These are phyloP conservation scores for Penicillium oxalicum DNA, from an alignment of 2,329 filamentous ascomycete genomes.

Conservation along the genomic window DNA sequence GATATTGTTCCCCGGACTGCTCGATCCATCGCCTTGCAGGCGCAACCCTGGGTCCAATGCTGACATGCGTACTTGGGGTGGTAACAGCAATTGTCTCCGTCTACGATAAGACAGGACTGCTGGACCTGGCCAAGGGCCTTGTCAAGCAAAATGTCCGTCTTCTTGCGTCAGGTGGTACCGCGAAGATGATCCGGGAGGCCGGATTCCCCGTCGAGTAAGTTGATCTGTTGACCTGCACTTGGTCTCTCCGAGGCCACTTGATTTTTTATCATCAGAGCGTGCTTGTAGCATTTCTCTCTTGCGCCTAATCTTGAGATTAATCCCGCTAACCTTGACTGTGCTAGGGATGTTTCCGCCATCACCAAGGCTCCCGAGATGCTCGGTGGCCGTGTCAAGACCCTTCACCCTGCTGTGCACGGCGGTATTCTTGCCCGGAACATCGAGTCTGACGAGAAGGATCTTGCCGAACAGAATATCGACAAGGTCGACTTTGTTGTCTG, in stretches of 20 bases:
- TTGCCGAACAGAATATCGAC: constrained; percentile 88
- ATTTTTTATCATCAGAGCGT: too few relatives aligned
- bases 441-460: constrained; percentile 92
- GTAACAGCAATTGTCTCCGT: constrained; percentile 81
- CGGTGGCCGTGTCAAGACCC: constrained; percentile 84
- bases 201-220: constrained; percentile 89
- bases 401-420: constrained; percentile 84
- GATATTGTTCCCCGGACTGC: constrained; percentile 18
- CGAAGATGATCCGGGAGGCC: constrained; percentile 93
- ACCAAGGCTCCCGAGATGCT: constrained; percentile 97
- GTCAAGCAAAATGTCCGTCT: constrained; percentile 85
- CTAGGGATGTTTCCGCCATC: constrained; percentile 91
- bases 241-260: too few relatives aligned
- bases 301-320: background rate
- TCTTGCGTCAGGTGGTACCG: constrained; percentile 88
- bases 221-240: background rate
- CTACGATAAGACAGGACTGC: constrained; percentile 94
- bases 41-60: constrained; percentile 5
- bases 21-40: constrained; percentile 10
- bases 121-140: constrained; percentile 87
- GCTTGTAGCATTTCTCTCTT: too few relatives aligned
- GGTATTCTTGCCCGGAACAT: constrained; percentile 87
- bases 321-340: constrained; percentile 2
- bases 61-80: constrained; percentile 7
- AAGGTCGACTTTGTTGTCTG: constrained; percentile 96